Evolutionary conservation across 495 filamentous ascomycete genomes (phyloP), one percentile per base, ranked within the genome.

Genomic region (Lasiosphaeria miniovina): DNA sequence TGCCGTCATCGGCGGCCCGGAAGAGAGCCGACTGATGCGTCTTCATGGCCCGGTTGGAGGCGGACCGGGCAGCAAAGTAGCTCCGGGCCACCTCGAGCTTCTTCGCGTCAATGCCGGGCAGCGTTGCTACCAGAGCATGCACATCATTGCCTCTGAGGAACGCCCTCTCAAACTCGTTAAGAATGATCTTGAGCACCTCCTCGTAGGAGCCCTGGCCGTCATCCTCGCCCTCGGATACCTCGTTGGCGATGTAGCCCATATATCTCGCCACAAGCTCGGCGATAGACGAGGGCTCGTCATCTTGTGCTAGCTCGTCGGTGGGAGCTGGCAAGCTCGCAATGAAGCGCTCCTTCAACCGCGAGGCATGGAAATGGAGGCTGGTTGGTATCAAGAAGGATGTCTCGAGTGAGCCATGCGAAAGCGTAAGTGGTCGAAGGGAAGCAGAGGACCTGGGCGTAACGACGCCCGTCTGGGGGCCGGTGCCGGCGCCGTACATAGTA

Each of bases 101-200:
- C 80, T 98, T 99, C 55, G 84, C 77, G 48, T 86, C 81, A 61
- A 96, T 96, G 58, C 95, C 94, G 0, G 93, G 91, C 5, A 98
- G 80, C 10, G 82, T 83, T 34, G 91, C 88, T 34, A 88, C 90
- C 17, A 98, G 73, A 6, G 92, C 93, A 70, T 99, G 94, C 49
- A 97, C 90, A 58, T 99, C 95, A 64, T 99, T 99, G 48, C 93
- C 94, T 41, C 88, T 84, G 69, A 98, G 87, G 67, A 96, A 98
- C 41, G 87, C 90, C 24, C 95, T 84, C 81, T 98, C 94, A 69
- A 98, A 98, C 69, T 98, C 94, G 71, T 91, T 93, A 36, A 97
- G 76, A 54, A 92, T 82, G 57, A 96, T 79, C 72, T 91, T 95
- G 55, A 98, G 76, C 38, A 97, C 90, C 62, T 96, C 90, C 62